Evolutionary conservation across 768 basidiomycete species (phyloP).

Genomic region (Leccinum imitatum): DNA sequence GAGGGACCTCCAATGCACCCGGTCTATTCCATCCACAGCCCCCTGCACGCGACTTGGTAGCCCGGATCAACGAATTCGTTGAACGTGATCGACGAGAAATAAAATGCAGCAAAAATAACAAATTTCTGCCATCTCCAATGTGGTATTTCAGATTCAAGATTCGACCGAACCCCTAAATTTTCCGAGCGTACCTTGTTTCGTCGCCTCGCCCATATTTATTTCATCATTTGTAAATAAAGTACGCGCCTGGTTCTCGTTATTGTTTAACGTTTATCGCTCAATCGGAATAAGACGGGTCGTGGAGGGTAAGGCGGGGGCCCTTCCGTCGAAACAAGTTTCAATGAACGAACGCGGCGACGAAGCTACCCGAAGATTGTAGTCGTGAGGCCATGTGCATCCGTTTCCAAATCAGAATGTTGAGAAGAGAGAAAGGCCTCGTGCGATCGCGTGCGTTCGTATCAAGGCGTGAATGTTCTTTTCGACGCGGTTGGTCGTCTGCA

Average conservation of each 20-base stretch:
- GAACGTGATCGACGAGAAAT: background rate
- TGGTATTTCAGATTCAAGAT: background rate
- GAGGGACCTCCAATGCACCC: background rate
- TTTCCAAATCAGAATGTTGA: background rate
- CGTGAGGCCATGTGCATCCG: background rate
- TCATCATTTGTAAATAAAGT: background rate
- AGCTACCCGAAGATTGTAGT: background rate
- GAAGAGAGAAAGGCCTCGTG: background rate
- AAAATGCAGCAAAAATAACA: background rate
- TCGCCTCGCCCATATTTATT: background rate
- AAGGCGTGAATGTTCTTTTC: background rate
- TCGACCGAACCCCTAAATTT: background rate
- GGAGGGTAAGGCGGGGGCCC: background rate
- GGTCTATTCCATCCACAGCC: background rate
- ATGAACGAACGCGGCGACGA: background rate
- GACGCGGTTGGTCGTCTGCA: background rate
- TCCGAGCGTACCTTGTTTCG: background rate
- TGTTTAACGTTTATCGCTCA: background rate
- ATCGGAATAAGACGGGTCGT: constrained; percentile 13
- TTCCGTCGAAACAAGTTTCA: constrained; percentile 10
- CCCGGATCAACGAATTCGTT: background rate
- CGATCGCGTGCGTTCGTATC: background rate
- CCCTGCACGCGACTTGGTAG: background rate
- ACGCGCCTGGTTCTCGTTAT: background rate
- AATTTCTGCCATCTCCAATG: background rate